Evolutionary conservation across 2,329 filamentous ascomycete genomes (phyloP), one percentile per base, ranked within the genome.

Genomic region (Cytospora paraplurivora): DNA sequence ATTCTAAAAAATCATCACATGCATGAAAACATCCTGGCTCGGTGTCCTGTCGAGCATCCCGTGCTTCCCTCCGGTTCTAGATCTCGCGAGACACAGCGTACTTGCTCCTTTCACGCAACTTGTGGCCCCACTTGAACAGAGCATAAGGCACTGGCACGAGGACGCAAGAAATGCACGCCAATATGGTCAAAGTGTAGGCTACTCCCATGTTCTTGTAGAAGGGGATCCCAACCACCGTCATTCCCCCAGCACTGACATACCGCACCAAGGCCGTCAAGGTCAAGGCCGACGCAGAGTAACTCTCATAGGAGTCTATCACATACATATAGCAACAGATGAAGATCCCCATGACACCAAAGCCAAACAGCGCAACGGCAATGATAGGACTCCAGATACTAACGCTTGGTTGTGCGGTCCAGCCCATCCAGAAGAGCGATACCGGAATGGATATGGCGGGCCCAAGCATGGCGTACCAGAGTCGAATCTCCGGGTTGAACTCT

Each of bases 401-500:
- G 19, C 60, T 67, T 0, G 74, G 66, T 37, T 77, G 75, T 3
- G 76, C 75, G 1, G 78, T 78, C 81, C 81, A 83, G 6, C 78
- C 81, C 21, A 83, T 74, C 80, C 80, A 82, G 67, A 83, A 83
- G 1, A 83, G 74, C 0, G 75, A 76, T 12, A 82, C 70, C 0
- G 81, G 79, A 4, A 82, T 73, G 3, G 76, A 68, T 0, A 72
- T 69, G 5, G 77, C 76, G 1, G 78, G 73, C 4, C 77, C 79
- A 12, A 79, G 69, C 66, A 81, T 77, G 33, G 77, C 78, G 34
- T 77, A 77, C 72, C 75, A 78, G 0, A 82, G 71, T 0, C 78
- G 72, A 44, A 74, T 74, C 57, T 81, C 79, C 0, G 77, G 76
- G 17, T 69, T 65, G 21, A 75, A 70, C 1, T 66, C 64, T 68